Base-by-base conservation (phyloP, 495 filamentous ascomycete genomes). In the Evansstolkia leycettana region DNA sequence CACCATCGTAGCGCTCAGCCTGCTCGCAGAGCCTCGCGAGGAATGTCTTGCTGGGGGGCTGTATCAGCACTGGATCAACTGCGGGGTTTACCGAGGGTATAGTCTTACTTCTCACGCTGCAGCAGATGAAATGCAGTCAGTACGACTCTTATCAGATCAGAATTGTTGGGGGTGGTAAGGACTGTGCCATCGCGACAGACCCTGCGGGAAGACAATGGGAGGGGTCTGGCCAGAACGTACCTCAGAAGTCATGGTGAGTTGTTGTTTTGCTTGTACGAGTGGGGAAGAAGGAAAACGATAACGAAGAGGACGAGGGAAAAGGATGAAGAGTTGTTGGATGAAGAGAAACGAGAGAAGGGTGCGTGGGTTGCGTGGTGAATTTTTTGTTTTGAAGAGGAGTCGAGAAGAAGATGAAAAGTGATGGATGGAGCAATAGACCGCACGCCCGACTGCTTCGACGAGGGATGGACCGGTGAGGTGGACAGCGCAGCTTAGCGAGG, bases 11-110 rank as follows among this genome's bases (percentile, higher is more conserved):
- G 61, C 90, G 90, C 77, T 99, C 90, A 57, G 90, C 90, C 80
- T 99, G 90, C 84, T 99, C 90, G 75, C 90, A 96, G 59, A 99
- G 85, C 72, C 90, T 79, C 57, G 90, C 90, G 60, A 99, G 85
- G 75, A 99, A 99, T 52, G 90, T 99, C 81, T 99, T 96, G 83
- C 92, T 98, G 64, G 55, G 60, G 45, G 55, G 42, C n/a, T n/a
- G 58, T 55, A 47, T 60, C 48, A 59, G 54, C 57, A 32, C 11
- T 27, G 27, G 19, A 42, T 40, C 34, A 33, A 42, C 41, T 39
- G 34, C 8, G 37, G 40, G 43, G 38, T 33, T 40, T 45, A n/a
- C n/a, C n/a, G 39, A 37, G 42, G 17, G 32, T 5, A 17, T 25
- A 43, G 50, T 41, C 58, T 58, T 75, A 94, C 86, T 81, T 92